Percentiles rank a stretch among this genome's conserved stretches.
Evolutionary conservation across 805 yeast genomes (phyloP).

Genomic region (Brettanomyces bruxellensis): DNA sequence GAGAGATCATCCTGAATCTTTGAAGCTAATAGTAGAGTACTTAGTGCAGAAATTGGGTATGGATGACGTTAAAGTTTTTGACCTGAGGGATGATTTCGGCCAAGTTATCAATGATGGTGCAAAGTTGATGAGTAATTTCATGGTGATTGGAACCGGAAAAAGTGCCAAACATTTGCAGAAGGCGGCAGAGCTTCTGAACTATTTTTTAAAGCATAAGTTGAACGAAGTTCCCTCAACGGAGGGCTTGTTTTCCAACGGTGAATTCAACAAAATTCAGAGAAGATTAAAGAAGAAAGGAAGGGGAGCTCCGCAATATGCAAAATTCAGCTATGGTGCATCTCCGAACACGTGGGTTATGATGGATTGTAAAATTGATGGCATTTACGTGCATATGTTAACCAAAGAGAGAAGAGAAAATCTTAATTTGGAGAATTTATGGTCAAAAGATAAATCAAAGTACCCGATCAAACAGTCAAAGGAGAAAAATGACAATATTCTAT

Average conservation of each 20-base stretch:
- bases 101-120: conserved; percentile 22
- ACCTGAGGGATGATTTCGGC: conserved; percentile 36
- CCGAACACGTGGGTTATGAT: conserved; percentile 80
- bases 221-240: conserved; percentile 47
- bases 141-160: conserved; percentile 68
- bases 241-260: conserved; percentile 58
- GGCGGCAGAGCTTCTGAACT: conserved; percentile 53
- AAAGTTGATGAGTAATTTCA: conserved; percentile 33
- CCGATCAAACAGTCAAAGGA: neutral
- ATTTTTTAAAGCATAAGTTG: conserved; percentile 45
- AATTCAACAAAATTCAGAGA: conserved; percentile 40
- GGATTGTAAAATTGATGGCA: conserved; percentile 53
- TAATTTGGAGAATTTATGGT: conserved; percentile 65
- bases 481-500: conserved; percentile 33
- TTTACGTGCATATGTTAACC: conserved; percentile 68
- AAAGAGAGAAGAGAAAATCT: conserved; percentile 56
- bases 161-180: conserved; percentile 67
- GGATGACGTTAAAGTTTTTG: conserved; percentile 52
- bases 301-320: conserved; percentile 42
- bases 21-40: conserved; percentile 36
- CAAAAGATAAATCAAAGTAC: conserved; percentile 13
- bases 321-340: conserved; percentile 45
- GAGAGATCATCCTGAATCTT: conserved; percentile 40
- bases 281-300: conserved; percentile 47
- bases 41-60: conserved; percentile 59